Evolutionary conservation across 2,329 filamentous ascomycete species (phyloP).

Genomic region (Fusarium beomiforme): DNA sequence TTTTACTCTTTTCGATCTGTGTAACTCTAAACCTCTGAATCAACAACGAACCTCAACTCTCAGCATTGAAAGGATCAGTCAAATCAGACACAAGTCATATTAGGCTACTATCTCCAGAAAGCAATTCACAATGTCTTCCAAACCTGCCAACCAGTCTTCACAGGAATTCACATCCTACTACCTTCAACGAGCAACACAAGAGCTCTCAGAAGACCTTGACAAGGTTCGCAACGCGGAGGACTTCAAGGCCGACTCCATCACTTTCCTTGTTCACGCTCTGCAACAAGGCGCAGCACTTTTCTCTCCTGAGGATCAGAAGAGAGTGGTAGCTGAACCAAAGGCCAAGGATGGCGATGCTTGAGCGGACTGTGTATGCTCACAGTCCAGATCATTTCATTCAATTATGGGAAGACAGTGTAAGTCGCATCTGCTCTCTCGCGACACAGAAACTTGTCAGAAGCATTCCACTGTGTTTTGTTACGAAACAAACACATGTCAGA

Average conservation of each 20-base stretch:
- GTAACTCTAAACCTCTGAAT: not conserved
- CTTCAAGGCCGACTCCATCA: slow-evolving; percentile 72
- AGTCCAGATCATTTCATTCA: not conserved
- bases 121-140: slow-evolving; percentile 25
- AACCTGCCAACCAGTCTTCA: slow-evolving; percentile 25
- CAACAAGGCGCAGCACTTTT: slow-evolving; percentile 74
- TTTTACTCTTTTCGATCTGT: slow-evolving; percentile 8
- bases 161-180: slow-evolving; percentile 71
- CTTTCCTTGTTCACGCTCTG: slow-evolving; percentile 73
- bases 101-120: not conserved
- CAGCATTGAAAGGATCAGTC: not conserved
- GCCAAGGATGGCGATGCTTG: slow-evolving; percentile 24
- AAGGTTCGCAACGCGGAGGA: slow-evolving; percentile 74
- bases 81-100: not conserved
- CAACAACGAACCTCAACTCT: not conserved
- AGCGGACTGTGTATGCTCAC: not conserved
- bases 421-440: not conserved
- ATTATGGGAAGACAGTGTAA: not conserved
- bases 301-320: slow-evolving; percentile 52
- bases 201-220: slow-evolving; percentile 80
- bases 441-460: not conserved
- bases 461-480: not conserved
- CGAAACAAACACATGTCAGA: not conserved
- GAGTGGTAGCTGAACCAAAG: slow-evolving; percentile 34
- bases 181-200: slow-evolving; percentile 73